These are phyloP conservation scores for Termitomyces sp. DNA, from an alignment of 768 basidiomycete genomes.

Conservation along the genomic window DNA sequence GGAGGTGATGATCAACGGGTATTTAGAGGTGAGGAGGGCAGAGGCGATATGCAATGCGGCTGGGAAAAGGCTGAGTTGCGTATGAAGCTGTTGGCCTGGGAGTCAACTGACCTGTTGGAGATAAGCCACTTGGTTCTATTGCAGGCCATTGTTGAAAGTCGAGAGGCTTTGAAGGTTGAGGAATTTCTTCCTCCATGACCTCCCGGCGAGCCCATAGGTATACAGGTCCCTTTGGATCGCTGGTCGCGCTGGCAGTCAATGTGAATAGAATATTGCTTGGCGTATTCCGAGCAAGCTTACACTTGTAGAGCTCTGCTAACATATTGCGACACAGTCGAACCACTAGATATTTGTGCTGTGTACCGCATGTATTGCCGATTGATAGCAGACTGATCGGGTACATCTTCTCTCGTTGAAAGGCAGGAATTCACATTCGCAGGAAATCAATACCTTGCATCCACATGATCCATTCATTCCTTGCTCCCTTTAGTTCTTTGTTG, in stretches of 20 bases:
- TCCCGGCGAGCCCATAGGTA: constrained; percentile 75
- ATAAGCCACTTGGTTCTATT: constrained; percentile 44
- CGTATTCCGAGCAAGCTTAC: constrained; percentile 26
- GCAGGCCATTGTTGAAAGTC: constrained; percentile 43
- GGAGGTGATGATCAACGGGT: constrained; percentile 63
- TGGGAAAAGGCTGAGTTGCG: constrained; percentile 9
- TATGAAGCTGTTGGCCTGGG: not conserved
- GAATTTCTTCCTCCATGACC: constrained; percentile 59
- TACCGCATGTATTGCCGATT: constrained; percentile 74
- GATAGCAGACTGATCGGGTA: constrained; percentile 66
- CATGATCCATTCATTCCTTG: constrained; percentile 71
- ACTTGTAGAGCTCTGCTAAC: constrained; percentile 61
- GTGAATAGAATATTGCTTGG: not conserved
- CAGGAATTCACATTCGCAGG: not conserved
- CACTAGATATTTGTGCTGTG: constrained; percentile 53
- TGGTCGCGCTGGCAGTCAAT: constrained; percentile 44
- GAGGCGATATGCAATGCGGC: constrained; percentile 35
- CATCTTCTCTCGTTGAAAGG: constrained; percentile 32
- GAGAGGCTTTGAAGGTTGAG: constrained; percentile 22
- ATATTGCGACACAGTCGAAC: constrained; percentile 42
- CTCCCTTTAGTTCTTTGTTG: constrained; percentile 52
- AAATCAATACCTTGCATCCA: constrained; percentile 53
- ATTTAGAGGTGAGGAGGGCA: constrained; percentile 43
- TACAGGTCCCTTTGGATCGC: constrained; percentile 67
- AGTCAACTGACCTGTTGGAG: constrained; percentile 24